Conservation (phyloP, 306 rosid genomes). For the Vigna trinervia region DNA sequence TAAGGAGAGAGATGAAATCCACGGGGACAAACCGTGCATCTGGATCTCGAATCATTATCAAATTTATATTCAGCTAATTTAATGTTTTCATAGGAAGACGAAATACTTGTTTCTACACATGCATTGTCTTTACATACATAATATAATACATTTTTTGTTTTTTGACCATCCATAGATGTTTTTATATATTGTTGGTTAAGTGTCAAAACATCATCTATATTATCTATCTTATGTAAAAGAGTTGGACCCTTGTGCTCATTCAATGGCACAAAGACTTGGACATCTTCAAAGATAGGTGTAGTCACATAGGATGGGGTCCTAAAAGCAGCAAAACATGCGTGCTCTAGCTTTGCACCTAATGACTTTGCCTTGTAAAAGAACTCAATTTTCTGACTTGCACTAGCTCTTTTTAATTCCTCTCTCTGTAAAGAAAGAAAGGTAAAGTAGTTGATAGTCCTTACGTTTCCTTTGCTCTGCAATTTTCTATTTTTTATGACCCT, state of each 20-base stretch:
- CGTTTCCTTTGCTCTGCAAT: conserved; percentile 45
- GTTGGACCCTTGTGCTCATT: conserved; percentile 42
- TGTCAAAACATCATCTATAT: too few species aligned
- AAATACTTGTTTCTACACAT: conserved; percentile 1
- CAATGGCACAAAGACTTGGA: conserved; percentile 47
- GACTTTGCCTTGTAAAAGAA: too few species aligned
- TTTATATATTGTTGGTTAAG: too few species aligned
- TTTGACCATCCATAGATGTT: not conserved
- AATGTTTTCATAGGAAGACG: too few species aligned
- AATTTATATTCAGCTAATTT: not conserved
- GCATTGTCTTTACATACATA: not conserved
- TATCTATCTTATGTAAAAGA: conserved; percentile 28
- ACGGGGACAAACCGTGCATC: not conserved
- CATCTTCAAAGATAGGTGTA: conserved; percentile 52
- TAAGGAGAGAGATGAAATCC: not conserved
- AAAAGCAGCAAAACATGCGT: too few species aligned
- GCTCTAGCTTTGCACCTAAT: too few species aligned
- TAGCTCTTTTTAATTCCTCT: too few species aligned
- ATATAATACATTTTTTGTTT: not conserved
- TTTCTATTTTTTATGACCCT: conserved; percentile 48
- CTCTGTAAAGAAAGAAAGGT: conserved; percentile 40
- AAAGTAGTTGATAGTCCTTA: conserved; percentile 50
- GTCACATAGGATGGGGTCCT: conserved; percentile 45
- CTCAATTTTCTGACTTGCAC: too few species aligned
- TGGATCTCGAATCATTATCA: not conserved